These are phyloP conservation scores for Paecilomyces dactylethromorphus DNA, from an alignment of 2,329 filamentous ascomycete species.

Conservation along the genomic window DNA sequence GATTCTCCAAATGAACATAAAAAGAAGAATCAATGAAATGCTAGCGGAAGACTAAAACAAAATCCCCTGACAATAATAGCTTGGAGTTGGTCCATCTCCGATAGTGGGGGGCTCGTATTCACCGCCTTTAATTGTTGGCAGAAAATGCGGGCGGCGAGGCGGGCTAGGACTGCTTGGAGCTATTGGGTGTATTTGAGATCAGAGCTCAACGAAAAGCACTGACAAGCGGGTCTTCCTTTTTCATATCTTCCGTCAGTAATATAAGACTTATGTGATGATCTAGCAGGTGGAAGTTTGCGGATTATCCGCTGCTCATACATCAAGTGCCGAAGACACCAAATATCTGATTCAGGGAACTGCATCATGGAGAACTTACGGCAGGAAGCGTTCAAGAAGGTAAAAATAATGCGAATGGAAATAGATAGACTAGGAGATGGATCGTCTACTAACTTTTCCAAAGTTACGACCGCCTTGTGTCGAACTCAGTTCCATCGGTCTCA, in stretches of 20 bases:
- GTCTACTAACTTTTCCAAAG: slow-evolving; percentile 26
- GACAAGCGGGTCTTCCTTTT: not conserved
- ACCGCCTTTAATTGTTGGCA: slow-evolving; percentile 20
- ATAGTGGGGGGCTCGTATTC: not conserved
- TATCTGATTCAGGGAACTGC: not conserved
- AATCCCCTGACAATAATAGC: no score
- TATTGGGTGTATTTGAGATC: not conserved
- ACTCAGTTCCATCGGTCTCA: slow-evolving; percentile 49
- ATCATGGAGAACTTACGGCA: slow-evolving; percentile 32
- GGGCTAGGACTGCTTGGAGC: slow-evolving; percentile 9
- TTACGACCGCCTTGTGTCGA: slow-evolving; percentile 54
- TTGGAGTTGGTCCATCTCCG: no score
- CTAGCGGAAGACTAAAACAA: not conserved
- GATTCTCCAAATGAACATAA: not conserved
- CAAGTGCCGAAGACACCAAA: not conserved
- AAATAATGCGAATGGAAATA: not conserved
- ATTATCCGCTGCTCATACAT: not conserved
- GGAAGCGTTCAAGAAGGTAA: slow-evolving; percentile 36
- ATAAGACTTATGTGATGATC: not conserved
- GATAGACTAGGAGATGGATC: not conserved
- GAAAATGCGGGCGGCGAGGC: slow-evolving; percentile 15
- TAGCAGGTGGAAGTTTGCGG: not conserved
- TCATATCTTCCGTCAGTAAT: not conserved
- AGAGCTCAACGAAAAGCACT: not conserved
- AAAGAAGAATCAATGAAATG: not conserved